Conservation (phyloP, 1,139 yeast species). For the Diutina pseudorugosa region DNA sequence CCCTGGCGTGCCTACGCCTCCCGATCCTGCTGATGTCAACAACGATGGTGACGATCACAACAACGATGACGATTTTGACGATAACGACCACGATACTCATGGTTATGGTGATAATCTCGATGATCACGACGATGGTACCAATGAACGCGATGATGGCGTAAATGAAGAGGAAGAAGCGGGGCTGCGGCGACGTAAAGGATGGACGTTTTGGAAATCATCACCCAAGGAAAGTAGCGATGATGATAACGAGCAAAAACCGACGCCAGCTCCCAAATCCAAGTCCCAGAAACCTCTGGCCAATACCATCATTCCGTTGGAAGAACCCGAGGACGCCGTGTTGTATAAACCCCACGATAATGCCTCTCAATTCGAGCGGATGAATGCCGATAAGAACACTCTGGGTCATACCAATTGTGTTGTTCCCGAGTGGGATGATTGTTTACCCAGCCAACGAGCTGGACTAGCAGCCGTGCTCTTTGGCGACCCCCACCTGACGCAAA, state of each 20-base stretch:
- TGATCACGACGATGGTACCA: conserved; percentile 6
- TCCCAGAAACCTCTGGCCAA: conserved; percentile 10
- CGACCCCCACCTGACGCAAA: conserved; percentile 12
- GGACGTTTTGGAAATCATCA: conserved; percentile 1
- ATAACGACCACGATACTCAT: conserved; percentile 18
- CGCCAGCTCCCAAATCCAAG: conserved; percentile 20
- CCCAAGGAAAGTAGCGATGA: conserved; percentile 5
- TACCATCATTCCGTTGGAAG: conserved; percentile 5
- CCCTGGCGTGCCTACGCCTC: background rate
- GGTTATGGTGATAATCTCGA: conserved; percentile 7
- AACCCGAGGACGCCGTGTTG: conserved; percentile 32
- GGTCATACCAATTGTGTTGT: conserved; percentile 29
- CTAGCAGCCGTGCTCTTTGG: conserved; percentile 13
- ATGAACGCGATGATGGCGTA: background rate
- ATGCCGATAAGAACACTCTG: conserved; percentile 35
- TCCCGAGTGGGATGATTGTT: conserved; percentile 31
- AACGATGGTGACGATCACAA: conserved; percentile 13
- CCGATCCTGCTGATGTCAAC: background rate
- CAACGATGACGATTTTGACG: conserved; percentile 20
- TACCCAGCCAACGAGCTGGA: conserved; percentile 19
- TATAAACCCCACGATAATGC: conserved; percentile 35
- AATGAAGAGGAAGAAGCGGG: conserved; percentile 6
- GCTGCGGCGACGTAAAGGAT: background rate
- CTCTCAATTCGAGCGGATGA: conserved; percentile 29
- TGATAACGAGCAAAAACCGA: conserved; percentile 14